These are phyloP conservation scores for Aspergillus fischeri DNA, from an alignment of 2,329 filamentous ascomycete species.

Conservation along the genomic window DNA sequence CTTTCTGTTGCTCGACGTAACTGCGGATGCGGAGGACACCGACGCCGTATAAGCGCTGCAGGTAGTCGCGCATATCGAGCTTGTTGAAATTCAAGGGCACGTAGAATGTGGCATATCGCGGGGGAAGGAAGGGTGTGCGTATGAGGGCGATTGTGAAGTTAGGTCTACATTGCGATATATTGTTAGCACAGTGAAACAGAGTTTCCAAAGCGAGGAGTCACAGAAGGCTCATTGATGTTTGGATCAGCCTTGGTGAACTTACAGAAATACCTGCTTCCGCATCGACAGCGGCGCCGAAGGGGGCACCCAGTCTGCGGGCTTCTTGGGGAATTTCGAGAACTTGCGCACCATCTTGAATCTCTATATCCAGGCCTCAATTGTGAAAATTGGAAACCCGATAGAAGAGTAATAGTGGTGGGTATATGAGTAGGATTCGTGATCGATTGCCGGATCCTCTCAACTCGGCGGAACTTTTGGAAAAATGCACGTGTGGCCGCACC, in stretches of 20 bases:
- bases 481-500: slow-evolving; percentile 35
- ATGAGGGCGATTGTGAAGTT: slow-evolving; percentile 76
- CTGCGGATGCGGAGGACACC: slow-evolving; percentile 70
- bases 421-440: not conserved
- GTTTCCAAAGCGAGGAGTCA: too few species aligned
- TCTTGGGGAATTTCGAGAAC: slow-evolving; percentile 25
- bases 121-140: slow-evolving; percentile 65
- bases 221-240: not conserved
- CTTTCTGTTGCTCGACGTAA: slow-evolving; percentile 67
- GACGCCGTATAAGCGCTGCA: slow-evolving; percentile 79
- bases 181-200: not conserved
- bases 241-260: slow-evolving; percentile 26
- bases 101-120: slow-evolving; percentile 81
- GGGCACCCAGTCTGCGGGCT: slow-evolving; percentile 20
- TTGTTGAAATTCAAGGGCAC: slow-evolving; percentile 93
- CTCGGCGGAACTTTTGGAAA: slow-evolving; percentile 28
- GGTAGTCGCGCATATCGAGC: slow-evolving; percentile 92
- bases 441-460: slow-evolving; percentile 1
- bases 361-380: not conserved
- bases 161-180: slow-evolving; percentile 54
- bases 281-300: slow-evolving; percentile 23
- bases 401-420: not conserved
- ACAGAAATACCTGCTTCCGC: slow-evolving; percentile 55
- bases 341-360: slow-evolving; percentile 27
- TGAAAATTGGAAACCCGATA: not conserved